Conservation (phyloP, 2,329 filamentous ascomycete species). For the Uncinocarpus reesii region DNA sequence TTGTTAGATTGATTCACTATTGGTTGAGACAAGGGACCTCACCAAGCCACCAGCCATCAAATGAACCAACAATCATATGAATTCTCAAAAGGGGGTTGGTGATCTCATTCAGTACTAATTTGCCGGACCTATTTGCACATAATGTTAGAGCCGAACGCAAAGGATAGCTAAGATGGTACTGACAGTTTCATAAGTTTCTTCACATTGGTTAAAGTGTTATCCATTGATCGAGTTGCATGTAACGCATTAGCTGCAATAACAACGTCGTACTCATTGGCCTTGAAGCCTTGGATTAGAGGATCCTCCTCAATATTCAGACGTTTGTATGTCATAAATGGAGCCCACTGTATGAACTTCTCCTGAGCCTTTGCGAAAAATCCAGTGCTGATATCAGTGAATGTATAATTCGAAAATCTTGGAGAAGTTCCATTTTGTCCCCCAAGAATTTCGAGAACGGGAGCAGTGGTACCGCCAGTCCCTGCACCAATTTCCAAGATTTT, state of each 20-base stretch:
- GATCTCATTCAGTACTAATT: too few relatives aligned
- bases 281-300: slow-evolving; percentile 19
- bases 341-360: slow-evolving; percentile 20
- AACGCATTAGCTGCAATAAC: slow-evolving; percentile 19
- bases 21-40: too few relatives aligned
- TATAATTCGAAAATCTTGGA: too few relatives aligned
- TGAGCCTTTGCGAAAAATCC: slow-evolving; percentile 33
- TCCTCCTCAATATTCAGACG: slow-evolving; percentile 18
- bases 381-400: slow-evolving; percentile 39
- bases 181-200: neutral
- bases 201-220: neutral
- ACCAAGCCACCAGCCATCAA: too few relatives aligned
- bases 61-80: too few relatives aligned
- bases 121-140: too few relatives aligned
- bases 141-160: too few relatives aligned
- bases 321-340: slow-evolving; percentile 4
- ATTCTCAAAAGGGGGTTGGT: too few relatives aligned
- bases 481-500: slow-evolving; percentile 20
- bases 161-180: too few relatives aligned
- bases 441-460: slow-evolving; percentile 6
- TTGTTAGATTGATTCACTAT: too few relatives aligned
- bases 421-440: too few relatives aligned
- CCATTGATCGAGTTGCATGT: neutral
- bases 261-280: slow-evolving; percentile 17
- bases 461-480: slow-evolving; percentile 15